phyloP scores from a whole-genome alignment of 2,329 filamentous ascomycete genomes.

The Plectosphaerella plurivora region DNA sequence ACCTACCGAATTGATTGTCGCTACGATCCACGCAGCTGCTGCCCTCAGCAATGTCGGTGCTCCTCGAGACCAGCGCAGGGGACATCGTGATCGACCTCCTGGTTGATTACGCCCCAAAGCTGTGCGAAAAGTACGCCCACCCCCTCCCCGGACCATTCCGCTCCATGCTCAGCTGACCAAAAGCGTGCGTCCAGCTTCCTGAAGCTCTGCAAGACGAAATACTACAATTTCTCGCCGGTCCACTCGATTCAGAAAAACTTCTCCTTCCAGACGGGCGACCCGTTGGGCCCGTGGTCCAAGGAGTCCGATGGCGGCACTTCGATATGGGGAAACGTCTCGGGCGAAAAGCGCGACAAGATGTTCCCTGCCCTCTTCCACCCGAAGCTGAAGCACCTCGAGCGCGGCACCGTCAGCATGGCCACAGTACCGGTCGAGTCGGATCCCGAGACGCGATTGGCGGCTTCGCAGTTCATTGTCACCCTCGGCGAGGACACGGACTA shows the following conservation, averaged over 20 bases:
- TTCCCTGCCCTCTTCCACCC: slow-evolving; percentile 82
- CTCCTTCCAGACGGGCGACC: slow-evolving; percentile 94
- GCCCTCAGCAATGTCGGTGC: slow-evolving; percentile 68
- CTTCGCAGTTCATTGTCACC: slow-evolving; percentile 91
- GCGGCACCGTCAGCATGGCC: slow-evolving; percentile 97
- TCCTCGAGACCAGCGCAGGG: slow-evolving; percentile 87
- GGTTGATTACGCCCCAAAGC: slow-evolving; percentile 81
- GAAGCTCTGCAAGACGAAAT: slow-evolving; percentile 98
- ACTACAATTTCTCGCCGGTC: slow-evolving; percentile 95
- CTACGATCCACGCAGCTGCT: too few species aligned
- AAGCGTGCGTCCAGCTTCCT: slow-evolving; percentile 68
- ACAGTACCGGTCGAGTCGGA: slow-evolving; percentile 73
- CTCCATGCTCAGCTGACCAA: slow-evolving; percentile 41
- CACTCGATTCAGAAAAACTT: slow-evolving; percentile 93
- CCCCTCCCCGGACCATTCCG: background rate
- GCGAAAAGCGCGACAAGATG: slow-evolving; percentile 61
- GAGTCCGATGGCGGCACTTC: slow-evolving; percentile 90
- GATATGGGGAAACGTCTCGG: slow-evolving; percentile 81
- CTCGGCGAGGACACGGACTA: slow-evolving; percentile 86
- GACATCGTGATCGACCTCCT: slow-evolving; percentile 94
- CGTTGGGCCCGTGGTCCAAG: slow-evolving; percentile 76
- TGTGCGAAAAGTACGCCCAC: slow-evolving; percentile 77
- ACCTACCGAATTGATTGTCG: too few species aligned
- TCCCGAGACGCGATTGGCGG: slow-evolving; percentile 76
- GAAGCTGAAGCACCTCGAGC: slow-evolving; percentile 82